Evolutionary conservation across 768 basidiomycete species (phyloP).

Genomic region (Pleurotus platypus): DNA sequence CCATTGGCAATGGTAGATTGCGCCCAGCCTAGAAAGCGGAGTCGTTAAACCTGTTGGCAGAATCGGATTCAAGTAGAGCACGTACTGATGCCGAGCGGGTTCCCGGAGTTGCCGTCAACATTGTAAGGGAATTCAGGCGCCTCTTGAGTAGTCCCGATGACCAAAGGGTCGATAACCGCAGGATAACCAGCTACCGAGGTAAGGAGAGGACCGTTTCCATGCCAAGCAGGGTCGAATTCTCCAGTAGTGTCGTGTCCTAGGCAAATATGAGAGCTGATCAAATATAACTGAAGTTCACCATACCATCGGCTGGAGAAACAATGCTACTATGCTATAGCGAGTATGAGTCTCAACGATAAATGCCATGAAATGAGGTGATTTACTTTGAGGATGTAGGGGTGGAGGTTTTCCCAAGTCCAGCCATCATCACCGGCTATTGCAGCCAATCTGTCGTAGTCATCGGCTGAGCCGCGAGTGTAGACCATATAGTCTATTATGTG

Average conservation of each 20-base stretch:
- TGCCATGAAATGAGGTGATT: background rate
- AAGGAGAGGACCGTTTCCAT: slow-evolving; percentile 18
- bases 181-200: slow-evolving; percentile 19
- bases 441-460: slow-evolving; percentile 22
- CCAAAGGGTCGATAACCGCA: slow-evolving; percentile 13
- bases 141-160: slow-evolving; percentile 19
- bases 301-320: background rate
- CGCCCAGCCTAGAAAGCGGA: slow-evolving; percentile 18
- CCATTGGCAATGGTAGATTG: slow-evolving; percentile 26
- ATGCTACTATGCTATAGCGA: background rate
- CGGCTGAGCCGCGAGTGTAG: slow-evolving; percentile 21
- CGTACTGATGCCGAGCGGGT: slow-evolving; percentile 22
- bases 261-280: too few relatives aligned
- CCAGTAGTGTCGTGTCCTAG: slow-evolving; percentile 19
- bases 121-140: slow-evolving; percentile 25
- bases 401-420: slow-evolving; percentile 24
- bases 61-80: background rate
- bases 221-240: slow-evolving; percentile 22
- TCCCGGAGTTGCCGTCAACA: slow-evolving; percentile 28
- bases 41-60: too few relatives aligned
- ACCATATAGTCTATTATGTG: slow-evolving; percentile 18
- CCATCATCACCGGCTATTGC: slow-evolving; percentile 18
- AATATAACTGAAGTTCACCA: background rate
- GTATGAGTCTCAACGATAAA: background rate
- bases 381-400: slow-evolving; percentile 20